These are phyloP conservation scores for Teratosphaeria destructans DNA, from an alignment of 2,329 filamentous ascomycete species.

Conservation along the genomic window DNA sequence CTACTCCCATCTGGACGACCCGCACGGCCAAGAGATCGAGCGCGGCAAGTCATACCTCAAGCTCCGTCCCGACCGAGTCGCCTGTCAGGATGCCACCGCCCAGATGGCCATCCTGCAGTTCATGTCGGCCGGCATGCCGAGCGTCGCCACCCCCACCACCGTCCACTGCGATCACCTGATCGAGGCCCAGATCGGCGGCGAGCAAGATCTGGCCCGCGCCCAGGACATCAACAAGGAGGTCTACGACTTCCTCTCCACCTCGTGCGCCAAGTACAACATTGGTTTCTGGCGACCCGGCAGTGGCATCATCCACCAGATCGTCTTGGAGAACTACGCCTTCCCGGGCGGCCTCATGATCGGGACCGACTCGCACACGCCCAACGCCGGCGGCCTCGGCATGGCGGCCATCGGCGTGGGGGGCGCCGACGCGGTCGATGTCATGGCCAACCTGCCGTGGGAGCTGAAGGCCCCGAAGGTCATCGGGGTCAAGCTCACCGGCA, in stretches of 20 bases:
- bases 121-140: slow-evolving; percentile 96
- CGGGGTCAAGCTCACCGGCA: slow-evolving; percentile 86
- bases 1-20: slow-evolving; percentile 97
- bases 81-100: slow-evolving; percentile 97
- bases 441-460: slow-evolving; percentile 96
- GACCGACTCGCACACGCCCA: slow-evolving; percentile 96
- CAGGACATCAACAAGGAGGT: slow-evolving; percentile 97
- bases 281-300: slow-evolving; percentile 99
- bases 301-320: slow-evolving; percentile 98
- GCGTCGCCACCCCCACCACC: slow-evolving; percentile 85
- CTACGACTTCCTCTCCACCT: slow-evolving; percentile 88
- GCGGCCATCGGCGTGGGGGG: slow-evolving; percentile 88
- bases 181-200: slow-evolving; percentile 87
- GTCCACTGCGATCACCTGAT: slow-evolving; percentile 99
- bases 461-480: slow-evolving; percentile 96
- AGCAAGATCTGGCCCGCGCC: slow-evolving; percentile 86
- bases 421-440: slow-evolving; percentile 96
- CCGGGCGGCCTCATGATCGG: slow-evolving; percentile 95
- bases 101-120: slow-evolving; percentile 99
- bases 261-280: slow-evolving; percentile 99
- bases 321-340: slow-evolving; percentile 98
- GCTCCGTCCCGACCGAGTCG: slow-evolving; percentile 92
- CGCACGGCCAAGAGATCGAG: slow-evolving; percentile 90
- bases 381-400: slow-evolving; percentile 93
- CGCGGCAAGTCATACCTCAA: slow-evolving; percentile 92